Evolutionary conservation across 2,329 filamentous ascomycete genomes (phyloP).

Genomic region (Huntiella savannae): DNA sequence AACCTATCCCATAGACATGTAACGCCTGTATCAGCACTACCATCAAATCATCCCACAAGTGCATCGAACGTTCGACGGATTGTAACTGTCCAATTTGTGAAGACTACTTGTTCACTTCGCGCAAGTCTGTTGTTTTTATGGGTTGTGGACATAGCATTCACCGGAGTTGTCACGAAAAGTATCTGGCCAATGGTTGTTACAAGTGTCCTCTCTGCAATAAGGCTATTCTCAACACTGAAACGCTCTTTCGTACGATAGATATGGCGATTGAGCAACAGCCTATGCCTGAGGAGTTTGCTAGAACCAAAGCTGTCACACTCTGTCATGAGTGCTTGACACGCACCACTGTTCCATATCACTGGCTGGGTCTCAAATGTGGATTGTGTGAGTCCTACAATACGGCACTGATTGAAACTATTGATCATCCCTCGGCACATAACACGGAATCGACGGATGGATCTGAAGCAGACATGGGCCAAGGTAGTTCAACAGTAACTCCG

Average conservation of each 20-base stretch:
- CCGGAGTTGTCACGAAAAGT: conserved; percentile 67
- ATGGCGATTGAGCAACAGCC: conserved; percentile 74
- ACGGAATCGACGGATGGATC: too few species aligned
- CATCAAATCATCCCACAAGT: conserved; percentile 70
- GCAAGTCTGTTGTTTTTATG: conserved; percentile 80
- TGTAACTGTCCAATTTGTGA: conserved; percentile 94
- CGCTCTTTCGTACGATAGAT: conserved; percentile 80
- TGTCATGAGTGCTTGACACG: conserved; percentile 92
- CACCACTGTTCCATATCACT: conserved; percentile 76
- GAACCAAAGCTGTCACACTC: conserved; percentile 64
- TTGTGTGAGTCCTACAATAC: conserved; percentile 55
- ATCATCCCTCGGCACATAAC: conserved; percentile 1
- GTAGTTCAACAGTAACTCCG: neutral
- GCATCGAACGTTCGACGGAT: conserved; percentile 84
- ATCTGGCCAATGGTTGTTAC: conserved; percentile 67
- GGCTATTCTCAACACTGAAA: conserved; percentile 93
- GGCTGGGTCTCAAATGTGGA: conserved; percentile 79
- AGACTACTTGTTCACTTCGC: conserved; percentile 89
- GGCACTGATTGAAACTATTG: conserved; percentile 17
- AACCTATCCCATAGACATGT: conserved; percentile 42
- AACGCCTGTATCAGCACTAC: conserved; percentile 86
- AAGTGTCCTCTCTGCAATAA: conserved; percentile 95
- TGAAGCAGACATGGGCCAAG: neutral
- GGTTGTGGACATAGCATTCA: conserved; percentile 92
- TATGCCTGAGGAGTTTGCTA: conserved; percentile 69